Conservation (phyloP, 164 flowering plant genomes). For the Warburgia ugandensis region DNA sequence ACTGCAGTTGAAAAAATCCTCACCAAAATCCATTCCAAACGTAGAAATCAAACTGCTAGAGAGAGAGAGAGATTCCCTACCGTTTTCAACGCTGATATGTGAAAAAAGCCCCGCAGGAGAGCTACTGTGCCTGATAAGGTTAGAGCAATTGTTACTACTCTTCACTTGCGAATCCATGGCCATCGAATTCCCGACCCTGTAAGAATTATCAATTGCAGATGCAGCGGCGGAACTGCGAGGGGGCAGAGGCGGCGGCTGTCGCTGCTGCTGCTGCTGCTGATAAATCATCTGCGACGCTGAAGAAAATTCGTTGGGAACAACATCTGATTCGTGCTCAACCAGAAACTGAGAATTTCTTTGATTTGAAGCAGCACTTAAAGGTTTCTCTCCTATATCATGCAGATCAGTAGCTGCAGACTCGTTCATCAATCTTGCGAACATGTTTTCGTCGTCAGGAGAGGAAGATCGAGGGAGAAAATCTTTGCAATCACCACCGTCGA, state of each 20-base stretch:
- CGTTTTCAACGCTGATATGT: constrained; percentile 41
- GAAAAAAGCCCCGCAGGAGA: constrained; percentile 85
- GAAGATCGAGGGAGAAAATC: constrained; percentile 24
- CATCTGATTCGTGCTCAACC: constrained; percentile 5
- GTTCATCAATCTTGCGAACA: constrained; percentile 25
- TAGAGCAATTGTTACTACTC: constrained; percentile 26
- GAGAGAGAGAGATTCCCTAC: constrained; percentile 23
- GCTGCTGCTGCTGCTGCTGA: no score
- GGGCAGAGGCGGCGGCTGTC: constrained; percentile 14
- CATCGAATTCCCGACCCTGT: constrained; percentile 21
- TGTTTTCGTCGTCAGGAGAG: constrained; percentile 25
- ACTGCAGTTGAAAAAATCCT: no score
- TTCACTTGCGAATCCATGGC: constrained; percentile 25
- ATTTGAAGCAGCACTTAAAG: constrained; percentile 2
- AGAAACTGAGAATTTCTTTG: constrained; percentile 11
- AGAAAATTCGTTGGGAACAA: constrained; percentile 10
- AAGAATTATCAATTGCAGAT: constrained; percentile 13
- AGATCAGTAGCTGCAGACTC: constrained; percentile 13
- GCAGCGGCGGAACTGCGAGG: constrained; percentile 15
- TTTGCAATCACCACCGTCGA: constrained; percentile 12
- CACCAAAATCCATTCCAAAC: background rate
- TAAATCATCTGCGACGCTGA: constrained; percentile 16
- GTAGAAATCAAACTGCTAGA: background rate
- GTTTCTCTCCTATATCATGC: constrained; percentile 13
- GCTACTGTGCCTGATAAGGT: constrained; percentile 75